Conservation (phyloP, 805 yeast species). For the Zygotorulaspora chibaensis region DNA sequence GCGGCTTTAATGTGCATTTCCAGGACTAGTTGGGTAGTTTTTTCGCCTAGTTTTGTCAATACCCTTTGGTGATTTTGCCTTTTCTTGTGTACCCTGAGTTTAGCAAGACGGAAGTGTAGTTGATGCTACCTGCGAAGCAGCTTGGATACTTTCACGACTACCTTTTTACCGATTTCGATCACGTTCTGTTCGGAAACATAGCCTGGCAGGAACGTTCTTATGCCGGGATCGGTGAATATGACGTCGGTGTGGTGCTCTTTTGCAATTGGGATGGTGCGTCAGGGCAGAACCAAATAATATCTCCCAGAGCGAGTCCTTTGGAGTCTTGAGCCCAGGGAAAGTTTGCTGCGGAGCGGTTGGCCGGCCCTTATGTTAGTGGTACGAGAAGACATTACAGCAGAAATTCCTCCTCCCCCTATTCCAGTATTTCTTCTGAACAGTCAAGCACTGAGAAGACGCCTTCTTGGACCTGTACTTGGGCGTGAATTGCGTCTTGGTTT, state of each 20-base stretch:
- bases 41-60: no score
- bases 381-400: background rate
- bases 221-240: no score
- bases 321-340: background rate
- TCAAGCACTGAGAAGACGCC: background rate
- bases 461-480: background rate
- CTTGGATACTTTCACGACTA: no score
- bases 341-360: background rate
- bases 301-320: background rate
- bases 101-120: no score
- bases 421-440: background rate
- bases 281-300: background rate
- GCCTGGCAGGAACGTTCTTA: no score
- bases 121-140: no score
- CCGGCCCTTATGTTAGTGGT: background rate
- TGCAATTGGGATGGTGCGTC: constrained; percentile 1
- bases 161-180: no score
- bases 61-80: no score
- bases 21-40: no score
- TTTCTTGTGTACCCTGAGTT: no score
- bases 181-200: no score
- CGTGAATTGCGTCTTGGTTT: background rate
- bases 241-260: background rate
- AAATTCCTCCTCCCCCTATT: background rate
- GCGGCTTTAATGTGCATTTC: no score